Base-by-base conservation (phyloP, 1,284 basidiomycete species). In the Somion occarium region DNA sequence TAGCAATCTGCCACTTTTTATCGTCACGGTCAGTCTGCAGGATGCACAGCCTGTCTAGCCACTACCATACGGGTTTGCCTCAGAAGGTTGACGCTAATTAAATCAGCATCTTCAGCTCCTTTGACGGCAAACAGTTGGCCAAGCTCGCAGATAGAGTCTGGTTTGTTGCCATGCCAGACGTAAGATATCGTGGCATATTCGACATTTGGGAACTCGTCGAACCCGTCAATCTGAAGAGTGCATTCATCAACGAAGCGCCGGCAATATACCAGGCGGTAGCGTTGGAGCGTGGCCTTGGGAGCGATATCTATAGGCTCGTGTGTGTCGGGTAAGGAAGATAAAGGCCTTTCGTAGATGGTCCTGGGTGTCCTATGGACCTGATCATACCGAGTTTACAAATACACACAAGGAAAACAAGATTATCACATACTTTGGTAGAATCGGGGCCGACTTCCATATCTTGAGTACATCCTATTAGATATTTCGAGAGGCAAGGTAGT, bases 21-120 rank as follows among this genome's bases (percentile, higher is more conserved):
- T 54, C n/a, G n/a, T 49, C 19, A 11, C 37, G 25, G 34, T 27
- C 48, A 7, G 34, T 34, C 26, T 54, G 44, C 26, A 51, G 38
- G 38, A 49, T 53, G 43, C 55, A 57, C 20, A 55, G 23, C 15
- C 49, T 26, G 30, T 59, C 57, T n/a, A 59, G 4, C 57, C 57
- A 59, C 19, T 57, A 27, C 44, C 20, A 23, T 24, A 39, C 44
- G 34, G n/a, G 53, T 54, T 3, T 54, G 20, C 18, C 45, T 25
- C 4, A 59, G 45, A 38, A 58, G 53, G 42, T 57, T 56, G 22
- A 59, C 22, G 30, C 54, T 48, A 37, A 60, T 51, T n/a, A 56
- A 56, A 37, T 59, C 58, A 3, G 44, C 59, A 30, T 55, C 53
- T 19, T 57, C 56, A 9, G 53, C 56, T 1, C 53, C 54, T 39